Evolutionary conservation across 495 filamentous ascomycete species (phyloP), one percentile per base, ranked within the genome.

Genomic region (Penicillium desertorum): DNA sequence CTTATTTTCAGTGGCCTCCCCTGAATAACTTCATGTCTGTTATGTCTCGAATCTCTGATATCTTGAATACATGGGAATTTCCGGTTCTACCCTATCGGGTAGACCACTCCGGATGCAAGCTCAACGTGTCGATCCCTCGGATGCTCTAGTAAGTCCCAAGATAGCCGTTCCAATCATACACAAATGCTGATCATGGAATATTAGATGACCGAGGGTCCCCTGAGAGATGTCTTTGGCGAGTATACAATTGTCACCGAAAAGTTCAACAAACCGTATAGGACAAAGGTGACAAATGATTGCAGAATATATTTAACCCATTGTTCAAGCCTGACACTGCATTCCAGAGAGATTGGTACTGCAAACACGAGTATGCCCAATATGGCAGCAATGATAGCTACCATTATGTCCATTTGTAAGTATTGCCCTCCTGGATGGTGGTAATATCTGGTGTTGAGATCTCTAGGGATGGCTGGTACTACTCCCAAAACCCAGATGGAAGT

Each of bases 401-500:
- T 29, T 45, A 25, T 14, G 5, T 25, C 23, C 6, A 45, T 14
- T 16, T 16, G 44, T 45, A 2, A 45, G 44, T 45, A n/a, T 29
- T 10, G 5, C 20, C 20, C 20, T 44, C 10, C 5, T 43, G 19
- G 12, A 36, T 36, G 11, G 0, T 16, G 4, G 12, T 36, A 36
- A 37, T 37, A 37, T 7, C 5, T n/a, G 34, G 14, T n/a, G 14
- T 14, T n/a, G 0, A 37, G 14, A 37, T 37, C 16, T 37, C 20
- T 44, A 19, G 20, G 19, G 8, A 17, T 27, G 44, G 44, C 6
- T 0, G 11, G 14, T 45, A 45, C 12, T 50, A 22, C 30, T 50
- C 46, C 27, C 17, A 34, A 10, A 49, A 49, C 4, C 30, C 47
- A 16, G 47, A 37, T 50, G 32, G 47, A 50, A 39, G 30, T 23